Conservation (phyloP, 2,329 filamentous ascomycete species). For the Exophiala spinifera region DNA sequence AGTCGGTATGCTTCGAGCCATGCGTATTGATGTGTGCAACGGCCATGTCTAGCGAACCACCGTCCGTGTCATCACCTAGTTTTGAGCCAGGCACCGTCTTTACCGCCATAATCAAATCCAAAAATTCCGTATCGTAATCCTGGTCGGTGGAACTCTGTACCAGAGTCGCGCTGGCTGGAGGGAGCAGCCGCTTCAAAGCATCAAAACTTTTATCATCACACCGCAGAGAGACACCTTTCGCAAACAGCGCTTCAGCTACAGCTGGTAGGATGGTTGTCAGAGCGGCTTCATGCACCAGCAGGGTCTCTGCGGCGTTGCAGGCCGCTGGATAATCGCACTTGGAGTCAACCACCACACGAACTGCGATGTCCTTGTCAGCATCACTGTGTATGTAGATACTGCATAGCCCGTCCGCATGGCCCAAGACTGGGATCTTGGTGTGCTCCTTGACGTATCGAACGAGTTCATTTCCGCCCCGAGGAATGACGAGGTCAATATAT, state of each 20-base stretch:
- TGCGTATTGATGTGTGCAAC: conserved; percentile 87
- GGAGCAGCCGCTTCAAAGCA: conserved; percentile 53
- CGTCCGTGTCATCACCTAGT: neutral
- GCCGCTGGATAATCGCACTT: conserved; percentile 94
- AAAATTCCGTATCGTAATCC: conserved; percentile 87
- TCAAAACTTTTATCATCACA: conserved; percentile 71
- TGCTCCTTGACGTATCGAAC: conserved; percentile 85
- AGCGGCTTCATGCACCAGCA: conserved; percentile 75
- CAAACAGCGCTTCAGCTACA: conserved; percentile 70
- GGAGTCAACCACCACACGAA: conserved; percentile 77
- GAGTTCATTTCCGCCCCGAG: conserved; percentile 83
- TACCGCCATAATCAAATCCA: conserved; percentile 78
- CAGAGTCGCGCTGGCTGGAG: conserved; percentile 42
- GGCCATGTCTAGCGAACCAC: conserved; percentile 60
- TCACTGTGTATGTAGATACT: conserved; percentile 78
- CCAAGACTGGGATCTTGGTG: conserved; percentile 91
- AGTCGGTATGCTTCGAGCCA: conserved; percentile 91
- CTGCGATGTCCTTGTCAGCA: conserved; percentile 69
- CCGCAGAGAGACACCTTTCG: conserved; percentile 74
- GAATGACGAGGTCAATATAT: conserved; percentile 92
- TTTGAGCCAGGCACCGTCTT: conserved; percentile 61
- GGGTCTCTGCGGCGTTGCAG: conserved; percentile 90
- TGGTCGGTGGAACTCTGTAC: conserved; percentile 64
- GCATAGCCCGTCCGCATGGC: conserved; percentile 93
- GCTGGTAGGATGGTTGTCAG: conserved; percentile 65